Base-by-base conservation (phyloP, 345 rosid species). In the Stellera chamaejasme region DNA sequence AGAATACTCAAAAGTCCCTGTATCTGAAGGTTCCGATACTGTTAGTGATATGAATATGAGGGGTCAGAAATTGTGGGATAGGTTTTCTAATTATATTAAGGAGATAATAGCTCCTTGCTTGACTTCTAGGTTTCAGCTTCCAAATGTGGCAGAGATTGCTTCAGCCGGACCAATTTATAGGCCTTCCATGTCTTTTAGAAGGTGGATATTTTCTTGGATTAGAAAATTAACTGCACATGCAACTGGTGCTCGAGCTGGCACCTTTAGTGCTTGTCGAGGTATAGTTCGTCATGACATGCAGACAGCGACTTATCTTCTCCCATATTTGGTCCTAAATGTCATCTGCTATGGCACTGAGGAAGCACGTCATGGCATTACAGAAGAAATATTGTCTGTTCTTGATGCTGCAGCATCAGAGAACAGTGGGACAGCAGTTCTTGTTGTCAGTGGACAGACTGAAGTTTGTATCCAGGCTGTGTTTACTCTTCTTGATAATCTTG, bases 231-330 rank as follows among this genome's bases (percentile, higher is more conserved):
- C 95, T 62, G 82, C 78, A 41, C 84, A 84, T 75, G 98, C 94
- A 41, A 82, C 81, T 61, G 97, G 95, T 48, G 79, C 93, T 68
- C 93, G 95, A 63, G 93, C 81, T 42, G 74, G 80, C 69, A 86
- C 88, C 56, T 92, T 92, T 69, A 83, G 68, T 72, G 87, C 97
- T 68, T 92, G 98, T 72, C 82, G 96, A 72, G 97, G 91, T 54
- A 88, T 92, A 73, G 95, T 88, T 64, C 95, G 98, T 48, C 97
- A 92, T 72, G 98, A 92, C 74, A 86, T 84, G 93, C 98, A 82
- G 68, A 78, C 84, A 45, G 95, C 98, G 43, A 75, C 72, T 28
- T 92, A 92, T 81, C 77, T 92, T 64, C 78, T 92, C 66, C 98
- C 97, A 36, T 88, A 88, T 69, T 73, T 92, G 74, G 98, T 92